Base-by-base conservation (phyloP, 2,329 filamentous ascomycete species). In the Diplodia corticola region DNA sequence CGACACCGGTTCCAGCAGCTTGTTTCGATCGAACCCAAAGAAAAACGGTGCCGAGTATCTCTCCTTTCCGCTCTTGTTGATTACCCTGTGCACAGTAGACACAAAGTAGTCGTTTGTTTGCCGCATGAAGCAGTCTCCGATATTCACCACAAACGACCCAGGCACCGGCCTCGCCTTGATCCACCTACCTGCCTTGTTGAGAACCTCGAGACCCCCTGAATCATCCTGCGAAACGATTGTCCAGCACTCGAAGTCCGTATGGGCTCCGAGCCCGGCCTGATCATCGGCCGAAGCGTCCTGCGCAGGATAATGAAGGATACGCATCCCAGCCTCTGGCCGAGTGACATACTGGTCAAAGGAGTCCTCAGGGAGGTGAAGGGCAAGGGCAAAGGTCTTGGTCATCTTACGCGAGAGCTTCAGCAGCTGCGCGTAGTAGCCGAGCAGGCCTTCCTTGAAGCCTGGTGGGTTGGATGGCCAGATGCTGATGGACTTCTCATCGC, bases 241-340 rank as follows among this genome's bases (percentile, higher is more conserved):
- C 69, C 80, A 76, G 75, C 78, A 80, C 66, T 75, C 78, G 67
- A 80, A 80, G 64, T 81, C 79, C 2, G 78, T 75, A 64, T 81
- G 79, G 0, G 79, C 79, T 10, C 79, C 78, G 15, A 80, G 75
- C 1, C 79, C 78, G 4, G 78, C 76, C 3, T 73, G 69, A 3
- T 73, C 74, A 55, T 77, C 71, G 6, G 67, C 67, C 0, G 72
- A 72, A 5, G 68, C 71, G 10, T 67, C 48, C 64, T 77, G 75
- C 0, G 77, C 77, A 5, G 80, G 80, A 67, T 80, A 81, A 68
- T 81, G 77, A 2, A 80, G 72, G 7, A 75, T 72, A 64, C 78
- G 72, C 69, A 81, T 75, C 46, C 80, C 80, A 40, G 79, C 79
- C 71, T 80, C 79, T 24, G 80, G 80, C 44, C 77, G 74, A 9